Conservation (phyloP, 2,329 filamentous ascomycete genomes). For the Pseudogymnoascus sp. region DNA sequence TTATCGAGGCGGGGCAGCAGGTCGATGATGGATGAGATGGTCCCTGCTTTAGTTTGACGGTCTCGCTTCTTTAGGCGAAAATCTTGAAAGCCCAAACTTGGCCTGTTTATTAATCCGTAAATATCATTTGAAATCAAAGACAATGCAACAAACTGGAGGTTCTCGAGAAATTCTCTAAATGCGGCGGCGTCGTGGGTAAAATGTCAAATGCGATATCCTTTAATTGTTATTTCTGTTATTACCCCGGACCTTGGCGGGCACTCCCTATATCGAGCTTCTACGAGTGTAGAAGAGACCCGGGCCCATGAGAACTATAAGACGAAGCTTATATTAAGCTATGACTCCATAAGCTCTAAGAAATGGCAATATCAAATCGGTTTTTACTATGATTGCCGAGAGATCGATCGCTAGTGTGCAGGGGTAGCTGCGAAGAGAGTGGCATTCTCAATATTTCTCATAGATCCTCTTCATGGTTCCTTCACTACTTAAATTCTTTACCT, state of each 20-base stretch:
- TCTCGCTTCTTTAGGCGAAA: conserved; percentile 2
- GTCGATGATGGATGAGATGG: neutral
- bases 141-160: neutral
- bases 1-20: neutral
- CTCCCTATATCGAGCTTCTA: neutral
- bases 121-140: neutral
- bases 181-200: neutral
- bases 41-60: neutral
- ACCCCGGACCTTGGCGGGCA: neutral
- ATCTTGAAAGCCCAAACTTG: neutral
- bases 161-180: neutral
- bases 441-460: neutral
- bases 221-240: neutral
- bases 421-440: neutral
- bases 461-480: neutral
- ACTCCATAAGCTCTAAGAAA: neutral
- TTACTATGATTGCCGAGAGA: neutral
- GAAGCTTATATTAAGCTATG: neutral
- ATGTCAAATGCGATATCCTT: neutral
- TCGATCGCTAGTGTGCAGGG: neutral
- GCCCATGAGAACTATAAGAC: neutral
- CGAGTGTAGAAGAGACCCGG: neutral
- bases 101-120: neutral
- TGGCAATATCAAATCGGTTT: neutral
- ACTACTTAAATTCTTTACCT: too few relatives aligned